These are phyloP conservation scores for Pythium plurisporium DNA, from an alignment of 352 stramenopile species.

Conservation along the genomic window DNA sequence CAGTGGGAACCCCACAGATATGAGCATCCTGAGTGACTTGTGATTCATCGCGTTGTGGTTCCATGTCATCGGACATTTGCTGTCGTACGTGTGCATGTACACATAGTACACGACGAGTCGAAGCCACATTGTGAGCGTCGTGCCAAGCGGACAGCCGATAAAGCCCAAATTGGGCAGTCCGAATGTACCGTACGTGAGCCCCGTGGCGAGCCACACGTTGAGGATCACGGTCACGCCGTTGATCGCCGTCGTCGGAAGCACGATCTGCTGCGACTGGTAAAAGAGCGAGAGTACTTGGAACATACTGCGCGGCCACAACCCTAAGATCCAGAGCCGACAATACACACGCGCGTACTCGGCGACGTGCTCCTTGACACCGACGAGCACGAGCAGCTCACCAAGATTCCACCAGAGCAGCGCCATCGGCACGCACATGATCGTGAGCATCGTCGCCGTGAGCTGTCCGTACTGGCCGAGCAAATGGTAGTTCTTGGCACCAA, in stretches of 20 bases:
- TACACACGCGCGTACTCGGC: conserved; percentile 50
- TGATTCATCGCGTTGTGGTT: conserved; percentile 34
- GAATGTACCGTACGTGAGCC: conserved; percentile 63
- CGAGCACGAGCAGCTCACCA: conserved; percentile 41
- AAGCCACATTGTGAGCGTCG: conserved; percentile 42
- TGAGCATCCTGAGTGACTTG: conserved; percentile 38
- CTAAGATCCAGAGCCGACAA: conserved; percentile 58
- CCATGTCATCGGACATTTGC: conserved; percentile 48
- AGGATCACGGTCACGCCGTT: conserved; percentile 56
- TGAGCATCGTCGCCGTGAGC: conserved; percentile 54
- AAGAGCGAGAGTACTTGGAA: conserved; percentile 74
- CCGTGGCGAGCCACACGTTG: conserved; percentile 48
- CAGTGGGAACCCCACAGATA: conserved; percentile 50
- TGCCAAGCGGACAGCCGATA: conserved; percentile 72
- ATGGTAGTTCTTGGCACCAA: conserved; percentile 78
- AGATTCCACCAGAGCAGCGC: conserved; percentile 74
- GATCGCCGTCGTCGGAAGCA: conserved; percentile 59
- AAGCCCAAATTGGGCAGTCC: conserved; percentile 62
- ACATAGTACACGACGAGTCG: conserved; percentile 48
- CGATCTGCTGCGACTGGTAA: conserved; percentile 80
- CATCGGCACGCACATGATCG: conserved; percentile 62
- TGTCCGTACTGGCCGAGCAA: conserved; percentile 65
- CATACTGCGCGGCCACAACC: conserved; percentile 76
- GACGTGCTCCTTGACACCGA: conserved; percentile 40
- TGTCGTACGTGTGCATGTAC: conserved; percentile 72